Conservation (phyloP, 2,329 filamentous ascomycete species). For the Apiospora sp. region DNA sequence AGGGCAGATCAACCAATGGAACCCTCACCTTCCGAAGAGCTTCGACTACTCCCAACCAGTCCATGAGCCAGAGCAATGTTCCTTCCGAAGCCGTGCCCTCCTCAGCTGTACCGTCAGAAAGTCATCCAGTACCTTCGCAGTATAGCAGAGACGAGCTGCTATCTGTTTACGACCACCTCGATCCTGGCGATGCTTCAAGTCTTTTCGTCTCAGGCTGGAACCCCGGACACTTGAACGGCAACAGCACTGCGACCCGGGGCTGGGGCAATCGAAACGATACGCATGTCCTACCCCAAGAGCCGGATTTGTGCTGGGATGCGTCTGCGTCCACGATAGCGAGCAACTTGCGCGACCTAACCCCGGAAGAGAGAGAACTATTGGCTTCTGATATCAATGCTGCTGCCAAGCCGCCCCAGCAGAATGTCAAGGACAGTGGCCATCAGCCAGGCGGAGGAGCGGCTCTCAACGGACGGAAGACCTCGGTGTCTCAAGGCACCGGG, state of each 20-base stretch:
- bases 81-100: slow-evolving; percentile 42
- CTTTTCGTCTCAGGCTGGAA: slow-evolving; percentile 83
- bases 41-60: slow-evolving; percentile 62
- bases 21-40: slow-evolving; percentile 71
- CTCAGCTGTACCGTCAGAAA: slow-evolving; percentile 52
- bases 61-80: slow-evolving; percentile 45
- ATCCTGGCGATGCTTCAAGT: slow-evolving; percentile 67
- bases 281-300: slow-evolving; percentile 77
- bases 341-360: slow-evolving; percentile 73
- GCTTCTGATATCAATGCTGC: slow-evolving; percentile 90
- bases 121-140: slow-evolving; percentile 67
- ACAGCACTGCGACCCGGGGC: slow-evolving; percentile 66
- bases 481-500: slow-evolving; percentile 71
- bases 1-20: slow-evolving; percentile 66
- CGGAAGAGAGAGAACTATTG: slow-evolving; percentile 78
- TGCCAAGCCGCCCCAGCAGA: slow-evolving; percentile 76
- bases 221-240: slow-evolving; percentile 76
- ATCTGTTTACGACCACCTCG: slow-evolving; percentile 67
- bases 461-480: slow-evolving; percentile 79
- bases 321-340: slow-evolving; percentile 75
- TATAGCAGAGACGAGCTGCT: slow-evolving; percentile 85
- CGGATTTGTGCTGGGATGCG: slow-evolving; percentile 91
- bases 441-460: slow-evolving; percentile 53
- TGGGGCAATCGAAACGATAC: slow-evolving; percentile 84
- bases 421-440: slow-evolving; percentile 61